These are phyloP conservation scores for Amauroascus verrucosus DNA, from an alignment of 2,329 filamentous ascomycete species.

Conservation along the genomic window DNA sequence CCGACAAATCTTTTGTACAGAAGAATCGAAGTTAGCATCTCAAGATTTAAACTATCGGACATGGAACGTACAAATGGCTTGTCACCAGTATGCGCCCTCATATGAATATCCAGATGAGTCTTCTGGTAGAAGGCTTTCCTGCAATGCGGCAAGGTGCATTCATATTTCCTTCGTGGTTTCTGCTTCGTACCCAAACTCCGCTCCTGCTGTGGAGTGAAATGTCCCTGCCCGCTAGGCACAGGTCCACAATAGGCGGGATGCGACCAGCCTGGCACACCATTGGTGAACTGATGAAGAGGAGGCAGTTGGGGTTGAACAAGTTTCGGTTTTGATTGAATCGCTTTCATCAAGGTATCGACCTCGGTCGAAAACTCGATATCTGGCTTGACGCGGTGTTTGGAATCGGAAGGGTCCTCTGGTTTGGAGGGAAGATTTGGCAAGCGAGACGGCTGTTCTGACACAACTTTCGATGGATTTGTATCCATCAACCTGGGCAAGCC, in stretches of 20 bases:
- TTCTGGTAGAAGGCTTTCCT: conserved; percentile 79
- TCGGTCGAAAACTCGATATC: conserved; percentile 64
- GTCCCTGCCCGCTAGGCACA: conserved; percentile 5
- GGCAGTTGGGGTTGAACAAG: conserved; percentile 21
- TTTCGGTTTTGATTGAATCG: conserved; percentile 59
- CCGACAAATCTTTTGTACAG: conserved; percentile 43
- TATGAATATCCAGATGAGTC: conserved; percentile 86
- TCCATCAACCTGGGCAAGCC: conserved; percentile 24
- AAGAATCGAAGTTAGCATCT: background rate
- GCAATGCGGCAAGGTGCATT: conserved; percentile 64
- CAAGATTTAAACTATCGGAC: background rate
- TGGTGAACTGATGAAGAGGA: conserved; percentile 27
- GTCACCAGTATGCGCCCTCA: conserved; percentile 74
- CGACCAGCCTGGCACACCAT: conserved; percentile 14
- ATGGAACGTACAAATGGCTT: conserved; percentile 68
- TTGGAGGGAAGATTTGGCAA: conserved; percentile 4
- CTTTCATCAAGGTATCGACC: conserved; percentile 79
- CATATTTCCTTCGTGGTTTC: conserved; percentile 52
- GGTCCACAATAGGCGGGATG: conserved; percentile 14
- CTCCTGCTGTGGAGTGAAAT: conserved; percentile 26
- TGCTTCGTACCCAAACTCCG: conserved; percentile 28
- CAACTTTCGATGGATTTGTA: conserved; percentile 13
- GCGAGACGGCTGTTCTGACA: conserved; percentile 11
- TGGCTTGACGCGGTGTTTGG: conserved; percentile 8
- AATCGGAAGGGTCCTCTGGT: conserved; percentile 1